phyloP scores from a whole-genome alignment of 192 early-diverging fungal species.

The Cladochytrium replicatum region DNA sequence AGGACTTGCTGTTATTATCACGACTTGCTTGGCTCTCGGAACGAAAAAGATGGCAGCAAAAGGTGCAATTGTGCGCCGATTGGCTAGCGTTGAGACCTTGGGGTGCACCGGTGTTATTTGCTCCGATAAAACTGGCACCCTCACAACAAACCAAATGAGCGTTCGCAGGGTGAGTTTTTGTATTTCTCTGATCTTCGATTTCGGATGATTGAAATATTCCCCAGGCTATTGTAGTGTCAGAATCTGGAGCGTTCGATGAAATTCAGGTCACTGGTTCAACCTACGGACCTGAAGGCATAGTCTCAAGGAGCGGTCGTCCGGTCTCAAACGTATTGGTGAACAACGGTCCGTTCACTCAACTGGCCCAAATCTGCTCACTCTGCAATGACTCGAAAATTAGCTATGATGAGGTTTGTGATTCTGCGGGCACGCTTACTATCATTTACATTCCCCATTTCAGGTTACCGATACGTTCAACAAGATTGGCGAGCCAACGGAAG shows the following conservation, averaged over 20 bases:
- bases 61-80: constrained; percentile 89
- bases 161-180: constrained; percentile 15
- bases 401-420: constrained; percentile 71
- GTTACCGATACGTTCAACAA: constrained; percentile 54
- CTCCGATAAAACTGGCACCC: constrained; percentile 98
- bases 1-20: constrained; percentile 96
- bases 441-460: no score
- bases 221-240: constrained; percentile 42
- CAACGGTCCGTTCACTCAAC: constrained; percentile 53
- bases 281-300: constrained; percentile 74
- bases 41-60: constrained; percentile 94
- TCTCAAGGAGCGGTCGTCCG: constrained; percentile 36
- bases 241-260: constrained; percentile 44
- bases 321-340: constrained; percentile 39
- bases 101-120: constrained; percentile 97
- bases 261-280: constrained; percentile 71
- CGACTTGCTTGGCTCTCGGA: constrained; percentile 93
- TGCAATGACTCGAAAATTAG: constrained; percentile 86
- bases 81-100: constrained; percentile 91
- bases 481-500: constrained; percentile 98
- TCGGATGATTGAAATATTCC: neutral
- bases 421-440: no score
- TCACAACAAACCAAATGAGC: constrained; percentile 98
- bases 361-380: constrained; percentile 70
- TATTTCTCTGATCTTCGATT: neutral